Conservation (phyloP, 1,284 basidiomycete species). For the Athelia sp. region DNA sequence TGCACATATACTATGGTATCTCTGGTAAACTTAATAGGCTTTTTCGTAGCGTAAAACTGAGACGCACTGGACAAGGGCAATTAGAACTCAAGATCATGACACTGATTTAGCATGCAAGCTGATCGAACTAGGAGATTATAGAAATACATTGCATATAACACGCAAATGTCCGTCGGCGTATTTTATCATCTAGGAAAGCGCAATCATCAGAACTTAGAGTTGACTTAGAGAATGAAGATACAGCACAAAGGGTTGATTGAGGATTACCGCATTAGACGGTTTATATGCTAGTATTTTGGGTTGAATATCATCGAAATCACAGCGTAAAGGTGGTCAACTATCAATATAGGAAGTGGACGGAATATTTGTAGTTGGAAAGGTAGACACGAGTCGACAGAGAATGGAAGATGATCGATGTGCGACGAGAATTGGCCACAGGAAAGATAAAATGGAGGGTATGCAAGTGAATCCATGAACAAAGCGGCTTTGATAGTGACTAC, state of each 20-base stretch:
- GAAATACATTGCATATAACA: no score
- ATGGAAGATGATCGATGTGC: not conserved
- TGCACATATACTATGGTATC: not conserved
- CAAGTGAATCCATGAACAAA: not conserved
- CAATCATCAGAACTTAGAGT: not conserved
- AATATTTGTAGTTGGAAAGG: not conserved
- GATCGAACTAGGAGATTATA: no score
- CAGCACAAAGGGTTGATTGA: no score
- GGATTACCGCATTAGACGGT: constrained; percentile 2
- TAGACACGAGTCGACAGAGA: not conserved
- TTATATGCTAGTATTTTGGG: not conserved
- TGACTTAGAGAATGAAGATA: not conserved
- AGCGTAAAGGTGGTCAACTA: not conserved
- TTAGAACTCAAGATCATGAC: constrained; percentile 2
- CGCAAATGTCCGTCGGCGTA: no score
- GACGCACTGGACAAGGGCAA: no score
- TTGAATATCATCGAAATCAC: not conserved
- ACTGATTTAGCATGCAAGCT: not conserved
- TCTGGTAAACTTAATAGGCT: constrained; percentile 11
- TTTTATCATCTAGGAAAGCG: no score
- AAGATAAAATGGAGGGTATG: not conserved
- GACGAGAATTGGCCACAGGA: not conserved
- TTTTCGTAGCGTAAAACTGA: no score
- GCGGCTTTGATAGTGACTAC: not conserved
- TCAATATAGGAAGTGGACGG: not conserved